These are phyloP conservation scores for Pyrenophora teres DNA, from an alignment of 2,329 filamentous ascomycete species.

Conservation along the genomic window DNA sequence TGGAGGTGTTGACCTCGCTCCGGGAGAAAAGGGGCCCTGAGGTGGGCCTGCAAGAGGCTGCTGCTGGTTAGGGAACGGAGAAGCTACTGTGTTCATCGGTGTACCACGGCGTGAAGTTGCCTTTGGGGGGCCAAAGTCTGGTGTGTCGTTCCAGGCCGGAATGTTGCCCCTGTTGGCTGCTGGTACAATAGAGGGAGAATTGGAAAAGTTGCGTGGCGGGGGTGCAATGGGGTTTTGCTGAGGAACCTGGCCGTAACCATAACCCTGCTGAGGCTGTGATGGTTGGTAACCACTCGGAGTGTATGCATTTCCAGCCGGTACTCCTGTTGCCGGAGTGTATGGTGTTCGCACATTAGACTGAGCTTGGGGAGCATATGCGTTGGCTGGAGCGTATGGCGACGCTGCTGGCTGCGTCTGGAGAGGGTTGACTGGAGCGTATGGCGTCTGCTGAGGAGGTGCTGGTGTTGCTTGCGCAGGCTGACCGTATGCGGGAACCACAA, in stretches of 20 bases:
- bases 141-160: constrained; percentile 93
- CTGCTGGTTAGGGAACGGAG: constrained; percentile 73
- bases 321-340: constrained; percentile 14
- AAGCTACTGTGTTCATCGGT: constrained; percentile 71
- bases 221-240: constrained; percentile 57
- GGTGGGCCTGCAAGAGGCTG: constrained; percentile 57
- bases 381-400: constrained; percentile 31
- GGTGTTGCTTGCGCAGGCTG: constrained; percentile 20
- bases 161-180: constrained; percentile 73
- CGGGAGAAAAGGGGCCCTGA: constrained; percentile 63
- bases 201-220: constrained; percentile 68
- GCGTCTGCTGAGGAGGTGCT: constrained; percentile 24
- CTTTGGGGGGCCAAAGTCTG: constrained; percentile 71
- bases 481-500: constrained; percentile 46
- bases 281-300: constrained; percentile 60
- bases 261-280: constrained; percentile 48
- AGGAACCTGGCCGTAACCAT: constrained; percentile 54
- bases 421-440: constrained; percentile 34
- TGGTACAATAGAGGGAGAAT: constrained; percentile 65
- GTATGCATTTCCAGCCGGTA: constrained; percentile 47
- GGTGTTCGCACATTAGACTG: constrained; percentile 28
- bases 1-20: constrained; percentile 69
- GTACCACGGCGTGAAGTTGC: constrained; percentile 75
- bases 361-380: constrained; percentile 37
- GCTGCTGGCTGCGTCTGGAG: constrained; percentile 33